These are phyloP conservation scores for Hyaloscypha bicolor DNA, from an alignment of 495 filamentous ascomycete species.

Conservation along the genomic window DNA sequence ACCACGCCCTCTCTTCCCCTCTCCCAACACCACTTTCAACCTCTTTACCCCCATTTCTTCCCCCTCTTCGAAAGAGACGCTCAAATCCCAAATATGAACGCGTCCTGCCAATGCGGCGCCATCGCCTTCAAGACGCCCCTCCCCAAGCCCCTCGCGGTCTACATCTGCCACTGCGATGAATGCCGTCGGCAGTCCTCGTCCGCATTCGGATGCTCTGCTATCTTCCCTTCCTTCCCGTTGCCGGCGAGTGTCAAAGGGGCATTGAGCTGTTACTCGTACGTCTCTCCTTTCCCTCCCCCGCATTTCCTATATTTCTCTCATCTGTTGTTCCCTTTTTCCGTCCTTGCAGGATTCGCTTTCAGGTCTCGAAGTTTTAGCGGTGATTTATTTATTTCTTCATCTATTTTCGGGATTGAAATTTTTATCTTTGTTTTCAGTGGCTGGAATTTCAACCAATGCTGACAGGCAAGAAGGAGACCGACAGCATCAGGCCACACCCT, in stretches of 20 bases:
- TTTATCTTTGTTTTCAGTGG: too few relatives aligned
- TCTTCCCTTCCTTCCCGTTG: conserved; percentile 63
- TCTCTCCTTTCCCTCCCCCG: conserved; percentile 15
- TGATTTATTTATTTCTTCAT: too few relatives aligned
- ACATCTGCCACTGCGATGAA: conserved; percentile 70
- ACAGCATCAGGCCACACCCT: conserved; percentile 47
- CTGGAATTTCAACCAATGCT: background rate
- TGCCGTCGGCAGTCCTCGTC: conserved; percentile 68
- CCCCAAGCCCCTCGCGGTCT: conserved; percentile 56
- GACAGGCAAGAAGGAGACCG: conserved; percentile 32
- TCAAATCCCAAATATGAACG: conserved; percentile 46
- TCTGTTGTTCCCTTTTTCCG: too few relatives aligned
- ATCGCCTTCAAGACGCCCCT: conserved; percentile 63
- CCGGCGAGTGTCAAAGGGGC: conserved; percentile 45
- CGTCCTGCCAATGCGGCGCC: conserved; percentile 63
- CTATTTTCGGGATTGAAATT: too few relatives aligned
- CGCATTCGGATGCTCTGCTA: conserved; percentile 68
- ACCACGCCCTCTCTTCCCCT: background rate
- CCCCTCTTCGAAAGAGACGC: too few relatives aligned
- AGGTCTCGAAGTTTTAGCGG: too few relatives aligned
- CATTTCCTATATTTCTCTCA: background rate
- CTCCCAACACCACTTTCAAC: too few relatives aligned
- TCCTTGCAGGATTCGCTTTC: too few relatives aligned
- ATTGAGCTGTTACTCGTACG: conserved; percentile 45
- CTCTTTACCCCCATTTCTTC: too few relatives aligned